phyloP scores from a whole-genome alignment of 2,329 filamentous ascomycete species.

The Sporothrix euskadiensis region DNA sequence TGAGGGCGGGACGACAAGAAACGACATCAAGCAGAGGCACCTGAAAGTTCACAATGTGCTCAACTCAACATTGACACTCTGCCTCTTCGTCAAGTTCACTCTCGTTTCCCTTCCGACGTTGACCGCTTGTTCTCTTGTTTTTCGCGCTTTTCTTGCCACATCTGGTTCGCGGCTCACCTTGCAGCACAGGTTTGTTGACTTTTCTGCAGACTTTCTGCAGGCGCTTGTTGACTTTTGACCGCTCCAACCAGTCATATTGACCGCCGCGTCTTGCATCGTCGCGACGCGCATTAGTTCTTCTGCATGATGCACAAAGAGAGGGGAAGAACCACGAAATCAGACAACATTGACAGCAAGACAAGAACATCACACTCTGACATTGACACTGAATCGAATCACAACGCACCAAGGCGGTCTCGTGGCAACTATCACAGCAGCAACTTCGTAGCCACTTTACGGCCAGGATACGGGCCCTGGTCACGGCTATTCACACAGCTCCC shows the following conservation, averaged over 20 bases:
- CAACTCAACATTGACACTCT: background rate
- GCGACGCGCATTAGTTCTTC: conserved; percentile 8
- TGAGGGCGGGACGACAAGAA: background rate
- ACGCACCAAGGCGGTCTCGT: background rate
- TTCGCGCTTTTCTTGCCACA: background rate
- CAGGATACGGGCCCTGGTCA: background rate
- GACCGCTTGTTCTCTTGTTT: conserved; percentile 21
- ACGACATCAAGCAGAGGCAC: background rate
- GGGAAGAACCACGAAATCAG: background rate
- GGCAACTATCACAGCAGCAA: background rate
- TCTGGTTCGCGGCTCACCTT: background rate
- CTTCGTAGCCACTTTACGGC: background rate
- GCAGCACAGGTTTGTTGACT: conserved; percentile 10
- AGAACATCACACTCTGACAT: background rate
- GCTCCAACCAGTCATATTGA: conserved; percentile 9
- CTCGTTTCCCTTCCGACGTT: background rate
- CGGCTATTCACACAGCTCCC: conserved; percentile 1
- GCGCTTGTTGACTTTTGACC: conserved; percentile 15
- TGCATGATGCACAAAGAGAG: conserved; percentile 8
- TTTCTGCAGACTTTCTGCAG: conserved; percentile 1
- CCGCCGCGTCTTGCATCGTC: background rate
- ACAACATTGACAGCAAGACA: background rate
- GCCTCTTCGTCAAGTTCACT: background rate
- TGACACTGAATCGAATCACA: background rate
- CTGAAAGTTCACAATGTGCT: background rate